phyloP scores from a whole-genome alignment of 108 stramenopile genomes.

The Stephanodiscus minutulus region DNA sequence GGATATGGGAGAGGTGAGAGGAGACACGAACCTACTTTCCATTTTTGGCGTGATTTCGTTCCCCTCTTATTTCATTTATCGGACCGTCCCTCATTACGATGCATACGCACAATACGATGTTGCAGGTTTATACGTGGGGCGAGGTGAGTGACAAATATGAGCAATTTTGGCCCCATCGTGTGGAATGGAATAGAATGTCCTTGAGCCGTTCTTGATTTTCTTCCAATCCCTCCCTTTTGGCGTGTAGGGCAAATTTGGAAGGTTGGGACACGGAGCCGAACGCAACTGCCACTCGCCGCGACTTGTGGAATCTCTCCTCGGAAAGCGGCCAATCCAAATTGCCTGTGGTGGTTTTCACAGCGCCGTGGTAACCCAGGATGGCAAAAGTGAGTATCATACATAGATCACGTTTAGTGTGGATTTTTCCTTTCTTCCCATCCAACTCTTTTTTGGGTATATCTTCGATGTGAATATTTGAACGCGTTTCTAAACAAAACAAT shows the following conservation, averaged over 20 bases:
- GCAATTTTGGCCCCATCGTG: too few species aligned
- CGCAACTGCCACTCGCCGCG: slow-evolving; percentile 87
- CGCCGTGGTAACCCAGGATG: slow-evolving; percentile 88
- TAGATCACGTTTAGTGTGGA: not conserved
- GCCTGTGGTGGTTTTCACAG: slow-evolving; percentile 93
- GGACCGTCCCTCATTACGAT: not conserved
- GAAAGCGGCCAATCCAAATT: slow-evolving; percentile 76
- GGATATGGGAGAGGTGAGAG: slow-evolving; percentile 72
- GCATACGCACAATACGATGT: not conserved
- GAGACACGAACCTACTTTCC: not conserved
- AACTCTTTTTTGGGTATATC: too few species aligned
- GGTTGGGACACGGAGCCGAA: slow-evolving; percentile 90
- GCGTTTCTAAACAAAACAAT: slow-evolving; percentile 31
- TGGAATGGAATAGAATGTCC: not conserved
- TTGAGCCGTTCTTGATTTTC: not conserved
- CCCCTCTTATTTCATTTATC: not conserved
- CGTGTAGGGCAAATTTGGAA: slow-evolving; percentile 88
- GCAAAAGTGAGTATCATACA: slow-evolving; percentile 49
- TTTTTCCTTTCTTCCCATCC: slow-evolving; percentile 1
- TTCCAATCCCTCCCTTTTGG: not conserved
- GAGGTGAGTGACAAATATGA: slow-evolving; percentile 39
- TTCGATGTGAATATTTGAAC: too few species aligned
- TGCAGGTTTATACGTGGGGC: slow-evolving; percentile 76
- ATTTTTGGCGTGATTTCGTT: not conserved
- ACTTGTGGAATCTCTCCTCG: slow-evolving; percentile 80